Base-by-base conservation (phyloP, 306 rosid genomes). In the Carpinus viminea region DNA sequence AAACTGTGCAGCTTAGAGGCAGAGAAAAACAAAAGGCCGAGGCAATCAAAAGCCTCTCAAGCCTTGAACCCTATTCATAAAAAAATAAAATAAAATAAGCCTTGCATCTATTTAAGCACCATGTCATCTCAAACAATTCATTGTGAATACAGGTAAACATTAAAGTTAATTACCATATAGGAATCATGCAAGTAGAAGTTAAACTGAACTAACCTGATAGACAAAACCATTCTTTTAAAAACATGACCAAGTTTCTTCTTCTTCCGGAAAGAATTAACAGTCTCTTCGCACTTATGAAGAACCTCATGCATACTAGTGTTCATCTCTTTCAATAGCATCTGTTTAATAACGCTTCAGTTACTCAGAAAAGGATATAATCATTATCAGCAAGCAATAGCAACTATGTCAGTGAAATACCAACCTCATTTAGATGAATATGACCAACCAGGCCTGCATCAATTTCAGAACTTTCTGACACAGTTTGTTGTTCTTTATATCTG, bases 381-480 rank as follows among this genome's bases (percentile, higher is more conserved):
- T 62, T 47, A 81, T 48, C 71, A 82, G 15, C 54, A 76, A 68
- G 69, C 62, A 76, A 70, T 7, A 36, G 61, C 47, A 43, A 59
- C 68, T 52, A 72, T 38, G 9, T 72, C 50, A 41, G 46, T 16
- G 38, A 65, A 82, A 69, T 43, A 62, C 81, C 53, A 71, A 95
- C 98, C 97, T 91, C 88, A 45, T 95, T 78, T 21, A 95, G 88
- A 84, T 88, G 93, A 80, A 95, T 59, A 76, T 95, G 98, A 74
- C 98, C 98, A 81, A 91, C 88, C 68, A 95, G 97, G 59, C 98
- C 98, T 3, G 97, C 92, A 80, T 81, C 94, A 48, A 62, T 46
- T 56, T 79, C 83, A 79, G 78, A 15, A 70, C 84, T 77, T 36
- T 57, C 86, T 13, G 52, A 78, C 24, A 38, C 52, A 80, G 83